Evolutionary conservation across 805 yeast species (phyloP), one percentile per base, ranked within the genome.

Genomic region (Isabelozyma rhagii): DNA sequence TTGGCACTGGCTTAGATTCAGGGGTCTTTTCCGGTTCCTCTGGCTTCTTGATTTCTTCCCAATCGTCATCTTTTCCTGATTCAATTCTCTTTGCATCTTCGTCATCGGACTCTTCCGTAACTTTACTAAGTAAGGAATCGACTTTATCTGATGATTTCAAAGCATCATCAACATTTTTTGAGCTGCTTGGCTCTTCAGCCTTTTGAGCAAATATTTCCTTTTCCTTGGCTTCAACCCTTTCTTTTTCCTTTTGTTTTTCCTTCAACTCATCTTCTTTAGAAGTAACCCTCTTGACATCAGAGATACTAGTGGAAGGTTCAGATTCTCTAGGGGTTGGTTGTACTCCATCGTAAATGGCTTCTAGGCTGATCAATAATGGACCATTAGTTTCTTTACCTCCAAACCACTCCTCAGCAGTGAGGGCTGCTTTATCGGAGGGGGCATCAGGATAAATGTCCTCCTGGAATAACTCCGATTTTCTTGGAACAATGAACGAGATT

Each of bases 391-490:
- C 77, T 64, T 89, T 85, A 36, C 98, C 98, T 17, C 68, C 68
- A 49, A 84, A 78, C 86, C 90, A 94, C 56, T 91, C 97, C 1
- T 73, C 81, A 1, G 96, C 89, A 13, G 84, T 65, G 50, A 90
- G 66, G 0, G 97, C 96, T 4, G 97, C 85, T 59, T 81, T 77
- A 40, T 75, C 79, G 4, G 97, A 83, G 27, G 96, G 94, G 27
- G 93, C 88, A 68, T 88, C 96, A 4, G 97, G 97, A 64, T 85
- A 94, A 46, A 94, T 89, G 59, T 92, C 98, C 42, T 80, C 86
- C 69, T 94, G 97, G 76, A 94, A 93, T 60, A 84, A 83, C 62
- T 94, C 98, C 4, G 96, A 81, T 66, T 91, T 87, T 76, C 98
- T 83, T 56, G 99, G 99, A 50, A 93, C 97, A 58, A 83, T 81